These are phyloP conservation scores for Trichoderma asperellum DNA, from an alignment of 2,329 filamentous ascomycete genomes.

Conservation along the genomic window DNA sequence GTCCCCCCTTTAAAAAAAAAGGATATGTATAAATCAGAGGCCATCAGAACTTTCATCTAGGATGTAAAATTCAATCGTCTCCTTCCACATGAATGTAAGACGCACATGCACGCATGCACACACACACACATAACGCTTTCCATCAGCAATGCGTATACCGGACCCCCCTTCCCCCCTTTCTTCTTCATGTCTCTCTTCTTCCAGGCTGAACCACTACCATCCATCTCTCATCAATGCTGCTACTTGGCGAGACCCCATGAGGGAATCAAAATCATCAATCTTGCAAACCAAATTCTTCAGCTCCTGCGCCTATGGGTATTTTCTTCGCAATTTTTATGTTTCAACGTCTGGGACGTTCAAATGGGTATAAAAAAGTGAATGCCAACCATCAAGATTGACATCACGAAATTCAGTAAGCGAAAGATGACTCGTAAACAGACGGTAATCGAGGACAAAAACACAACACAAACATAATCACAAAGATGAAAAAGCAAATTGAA, in stretches of 20 bases:
- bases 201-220: neutral
- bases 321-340: slow-evolving; percentile 37
- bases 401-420: slow-evolving; percentile 36
- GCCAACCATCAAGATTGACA: slow-evolving; percentile 43
- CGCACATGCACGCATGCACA: neutral
- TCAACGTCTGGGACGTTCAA: slow-evolving; percentile 39
- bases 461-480: slow-evolving; percentile 22
- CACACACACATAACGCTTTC: slow-evolving; percentile 9
- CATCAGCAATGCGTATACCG: neutral
- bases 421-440: slow-evolving; percentile 23
- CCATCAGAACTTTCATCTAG: neutral
- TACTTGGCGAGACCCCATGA: slow-evolving; percentile 10
- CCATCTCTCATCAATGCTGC: slow-evolving; percentile 5
- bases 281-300: slow-evolving; percentile 36
- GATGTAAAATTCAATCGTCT: neutral
- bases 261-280: slow-evolving; percentile 32
- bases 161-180: neutral
- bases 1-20: neutral
- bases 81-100: slow-evolving; percentile 12
- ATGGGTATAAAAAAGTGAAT: slow-evolving; percentile 45
- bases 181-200: neutral
- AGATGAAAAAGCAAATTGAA: slow-evolving; percentile 33
- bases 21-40: neutral
- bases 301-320: slow-evolving; percentile 42
- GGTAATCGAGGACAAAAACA: slow-evolving; percentile 29